A percentile compares a stretch with the other conserved stretches of the same genome.
Evolutionary conservation across 2,329 filamentous ascomycete genomes (phyloP).

Genomic region (Pestalotiopsis sp.): DNA sequence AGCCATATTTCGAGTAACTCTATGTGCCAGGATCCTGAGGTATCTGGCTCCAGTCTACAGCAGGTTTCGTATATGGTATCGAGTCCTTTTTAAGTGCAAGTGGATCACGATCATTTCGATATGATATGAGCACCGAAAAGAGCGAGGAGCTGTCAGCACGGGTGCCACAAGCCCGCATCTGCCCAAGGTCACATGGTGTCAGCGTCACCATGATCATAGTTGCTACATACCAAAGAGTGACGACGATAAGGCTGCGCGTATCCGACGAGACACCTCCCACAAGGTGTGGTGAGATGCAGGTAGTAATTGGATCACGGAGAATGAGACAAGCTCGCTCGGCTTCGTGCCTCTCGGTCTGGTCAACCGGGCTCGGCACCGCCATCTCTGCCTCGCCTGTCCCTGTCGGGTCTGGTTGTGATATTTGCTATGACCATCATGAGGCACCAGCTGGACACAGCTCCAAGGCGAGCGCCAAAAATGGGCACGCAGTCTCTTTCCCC

Average conservation of each 20-base stretch:
- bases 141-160: not conserved
- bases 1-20: not conserved
- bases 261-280: not conserved
- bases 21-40: not conserved
- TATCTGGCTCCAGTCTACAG: not conserved
- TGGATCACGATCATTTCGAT: not conserved
- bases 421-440: not conserved
- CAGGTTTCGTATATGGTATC: not conserved
- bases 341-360: not conserved
- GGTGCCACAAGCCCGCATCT: slow-evolving; percentile 2
- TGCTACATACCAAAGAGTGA: not conserved
- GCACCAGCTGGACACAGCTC: not conserved
- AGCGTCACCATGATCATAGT: not conserved
- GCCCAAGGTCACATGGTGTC: slow-evolving; percentile 1
- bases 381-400: not conserved
- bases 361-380: not conserved
- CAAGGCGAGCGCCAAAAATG: not conserved
- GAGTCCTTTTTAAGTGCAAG: not conserved
- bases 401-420: not conserved
- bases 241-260: not conserved
- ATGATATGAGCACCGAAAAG: not conserved
- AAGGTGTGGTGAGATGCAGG: not conserved
- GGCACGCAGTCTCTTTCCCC: not conserved
- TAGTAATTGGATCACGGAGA: not conserved
- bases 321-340: not conserved